These are phyloP conservation scores for Lactarius quietus DNA, from an alignment of 768 basidiomycete genomes.

Conservation along the genomic window DNA sequence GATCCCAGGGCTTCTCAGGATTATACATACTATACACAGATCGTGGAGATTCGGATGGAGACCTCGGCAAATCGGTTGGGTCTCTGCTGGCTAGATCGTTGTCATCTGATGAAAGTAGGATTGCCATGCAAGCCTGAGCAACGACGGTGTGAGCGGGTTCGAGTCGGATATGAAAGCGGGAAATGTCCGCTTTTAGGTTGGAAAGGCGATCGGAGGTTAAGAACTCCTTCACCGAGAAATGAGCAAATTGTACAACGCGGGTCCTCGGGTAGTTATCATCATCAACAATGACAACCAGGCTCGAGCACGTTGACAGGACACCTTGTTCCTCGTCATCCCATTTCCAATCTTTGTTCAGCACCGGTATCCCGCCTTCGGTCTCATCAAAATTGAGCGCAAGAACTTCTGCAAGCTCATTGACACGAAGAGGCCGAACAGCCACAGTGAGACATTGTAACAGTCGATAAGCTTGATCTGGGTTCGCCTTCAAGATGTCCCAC, in stretches of 20 bases:
- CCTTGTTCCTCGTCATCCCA: not conserved
- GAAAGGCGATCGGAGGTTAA: not conserved
- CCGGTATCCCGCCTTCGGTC: not conserved
- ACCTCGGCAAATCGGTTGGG: too few relatives aligned
- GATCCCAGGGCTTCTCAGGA: too few relatives aligned
- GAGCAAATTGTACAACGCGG: not conserved
- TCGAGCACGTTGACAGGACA: not conserved
- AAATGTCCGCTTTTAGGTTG: not conserved
- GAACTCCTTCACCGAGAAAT: conserved; percentile 4
- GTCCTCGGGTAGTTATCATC: not conserved
- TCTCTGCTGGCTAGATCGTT: too few relatives aligned
- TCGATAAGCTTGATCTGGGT: not conserved
- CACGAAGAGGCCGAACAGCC: not conserved
- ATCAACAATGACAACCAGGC: not conserved
- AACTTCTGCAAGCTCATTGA: not conserved
- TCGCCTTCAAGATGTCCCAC: not conserved
- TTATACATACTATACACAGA: too few relatives aligned
- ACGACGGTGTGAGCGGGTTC: not conserved
- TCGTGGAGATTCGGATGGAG: too few relatives aligned
- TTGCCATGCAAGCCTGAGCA: not conserved
- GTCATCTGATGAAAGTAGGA: not conserved
- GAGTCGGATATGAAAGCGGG: not conserved
- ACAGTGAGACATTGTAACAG: not conserved
- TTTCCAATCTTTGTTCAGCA: not conserved
- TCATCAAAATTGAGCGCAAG: not conserved